phyloP scores from a whole-genome alignment of 1,139 yeast genomes.

The Tardiomyces digboiensis region DNA sequence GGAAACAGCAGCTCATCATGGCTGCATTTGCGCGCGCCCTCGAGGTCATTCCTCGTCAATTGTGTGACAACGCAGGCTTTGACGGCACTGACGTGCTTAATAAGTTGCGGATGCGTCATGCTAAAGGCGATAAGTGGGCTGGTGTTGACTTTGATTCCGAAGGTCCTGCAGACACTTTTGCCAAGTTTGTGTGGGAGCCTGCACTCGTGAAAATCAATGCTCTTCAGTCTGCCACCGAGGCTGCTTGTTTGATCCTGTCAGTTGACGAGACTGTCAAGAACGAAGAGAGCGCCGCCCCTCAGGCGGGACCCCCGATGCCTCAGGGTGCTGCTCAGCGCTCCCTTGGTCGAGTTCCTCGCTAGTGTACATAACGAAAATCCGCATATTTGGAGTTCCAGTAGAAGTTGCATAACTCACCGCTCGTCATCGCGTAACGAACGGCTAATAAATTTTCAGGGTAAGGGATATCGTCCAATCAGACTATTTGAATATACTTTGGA shows the following conservation, averaged over 20 bases:
- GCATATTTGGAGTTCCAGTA: no score
- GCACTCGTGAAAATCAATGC: constrained; percentile 91
- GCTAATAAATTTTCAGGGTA: neutral
- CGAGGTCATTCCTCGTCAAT: constrained; percentile 93
- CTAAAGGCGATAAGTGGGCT: constrained; percentile 83
- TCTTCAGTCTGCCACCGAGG: constrained; percentile 95
- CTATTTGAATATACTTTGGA: no score
- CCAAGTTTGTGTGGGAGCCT: constrained; percentile 95
- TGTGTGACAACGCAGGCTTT: constrained; percentile 97
- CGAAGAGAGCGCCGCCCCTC: constrained; percentile 43
- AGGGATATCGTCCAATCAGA: neutral
- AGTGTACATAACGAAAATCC: no score
- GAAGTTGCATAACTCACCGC: no score
- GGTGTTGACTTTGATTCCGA: constrained; percentile 92
- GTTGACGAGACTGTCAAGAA: constrained; percentile 95
- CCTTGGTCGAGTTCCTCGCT: neutral
- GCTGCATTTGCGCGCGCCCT: constrained; percentile 91
- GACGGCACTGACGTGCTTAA: constrained; percentile 92
- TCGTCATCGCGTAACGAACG: neutral
- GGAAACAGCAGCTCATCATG: constrained; percentile 89
- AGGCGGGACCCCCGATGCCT: constrained; percentile 19
- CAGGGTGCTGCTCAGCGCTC: constrained; percentile 14
- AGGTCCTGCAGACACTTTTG: constrained; percentile 72
- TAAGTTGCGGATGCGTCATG: constrained; percentile 85
- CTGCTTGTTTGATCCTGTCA: constrained; percentile 82